phyloP scores from a whole-genome alignment of 345 rosid species.

The Citrus reticulata region DNA sequence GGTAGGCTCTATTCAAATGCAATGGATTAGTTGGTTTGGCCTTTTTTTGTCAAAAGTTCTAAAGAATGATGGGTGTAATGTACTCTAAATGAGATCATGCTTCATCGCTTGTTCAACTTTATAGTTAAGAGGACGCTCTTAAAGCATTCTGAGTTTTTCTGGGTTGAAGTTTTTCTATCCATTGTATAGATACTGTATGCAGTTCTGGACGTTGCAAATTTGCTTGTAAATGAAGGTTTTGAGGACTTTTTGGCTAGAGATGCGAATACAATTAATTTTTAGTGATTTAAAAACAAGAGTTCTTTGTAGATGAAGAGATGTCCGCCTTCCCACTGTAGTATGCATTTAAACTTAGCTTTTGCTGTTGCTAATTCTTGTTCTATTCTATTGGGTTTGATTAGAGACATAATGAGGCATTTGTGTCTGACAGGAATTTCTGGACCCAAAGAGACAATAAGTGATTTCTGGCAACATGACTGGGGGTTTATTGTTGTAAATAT shows the following conservation, averaged over 20 bases:
- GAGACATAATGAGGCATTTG: not conserved
- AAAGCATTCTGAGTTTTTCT: not conserved
- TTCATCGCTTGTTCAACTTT: not conserved
- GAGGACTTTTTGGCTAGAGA: constrained; percentile 33
- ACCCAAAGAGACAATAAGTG: constrained; percentile 29
- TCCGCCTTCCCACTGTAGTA: constrained; percentile 35
- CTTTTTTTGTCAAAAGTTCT: not conserved
- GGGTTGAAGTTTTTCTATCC: not conserved
- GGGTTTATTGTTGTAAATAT: no score
- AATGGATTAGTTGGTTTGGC: not conserved
- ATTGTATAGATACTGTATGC: not conserved
- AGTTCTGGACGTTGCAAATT: not conserved
- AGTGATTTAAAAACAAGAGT: constrained; percentile 39
- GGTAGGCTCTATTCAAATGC: not conserved
- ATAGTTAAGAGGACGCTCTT: not conserved
- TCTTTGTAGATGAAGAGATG: no score
- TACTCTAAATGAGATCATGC: not conserved
- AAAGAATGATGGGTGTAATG: not conserved
- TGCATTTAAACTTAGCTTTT: not conserved
- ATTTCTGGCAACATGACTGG: constrained; percentile 28
- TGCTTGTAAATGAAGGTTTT: constrained; percentile 9
- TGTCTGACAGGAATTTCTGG: constrained; percentile 18
- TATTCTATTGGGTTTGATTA: no score
- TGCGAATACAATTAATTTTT: constrained; percentile 49
- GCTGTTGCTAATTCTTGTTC: not conserved